Base-by-base conservation (phyloP, 2,329 filamentous ascomycete species). In the Knufia fluminis region DNA sequence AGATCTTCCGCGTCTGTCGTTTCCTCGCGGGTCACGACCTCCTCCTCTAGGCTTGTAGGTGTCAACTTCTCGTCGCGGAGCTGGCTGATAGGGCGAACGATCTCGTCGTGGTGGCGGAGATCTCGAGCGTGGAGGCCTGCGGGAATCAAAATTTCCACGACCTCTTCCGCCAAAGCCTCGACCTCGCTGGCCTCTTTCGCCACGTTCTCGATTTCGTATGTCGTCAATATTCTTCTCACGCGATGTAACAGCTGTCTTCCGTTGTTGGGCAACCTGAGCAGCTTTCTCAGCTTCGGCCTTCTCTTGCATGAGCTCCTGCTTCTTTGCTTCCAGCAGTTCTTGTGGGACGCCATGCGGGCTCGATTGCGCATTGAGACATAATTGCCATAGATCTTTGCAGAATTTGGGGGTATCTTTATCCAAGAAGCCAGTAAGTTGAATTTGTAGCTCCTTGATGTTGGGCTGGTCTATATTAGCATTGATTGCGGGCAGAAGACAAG, bases 241-340 rank as follows among this genome's bases (percentile, higher is more conserved):
- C 44, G 79, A 75, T 23, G 52, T 49, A 36, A 54, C 51, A 32
- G 53, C 50, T 14, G 56, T 28, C 66, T 62, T 51, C 64, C 62
- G 9, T 82, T 71, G 4, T 72, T 71, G 55, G 75, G 71, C 61
- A 62, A 73, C 48, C 59, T 60, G 52, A 80, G 61, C 51, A 72
- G 66, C 43, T 66, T 70, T 36, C 62, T 65, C 54, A 76, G 73
- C 57, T 83, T 69, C 61, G 71, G 68, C 91, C 83, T 94, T 94
- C 68, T 96, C 89, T 68, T 96, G 88, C 54, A 92, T 87, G 42
- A 98, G 73, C 68, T 98, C 92, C 39, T 86, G 71, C 69, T 97
- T 98, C 74, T 98, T 98, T 0, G 91, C 90, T 65, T 98, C 92
- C 2, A 98, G 71, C 36, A 98, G 75, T 67, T 96, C 90, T 66